These are phyloP conservation scores for Tulasnella sp. DNA, from an alignment of 768 basidiomycete genomes.

Conservation along the genomic window DNA sequence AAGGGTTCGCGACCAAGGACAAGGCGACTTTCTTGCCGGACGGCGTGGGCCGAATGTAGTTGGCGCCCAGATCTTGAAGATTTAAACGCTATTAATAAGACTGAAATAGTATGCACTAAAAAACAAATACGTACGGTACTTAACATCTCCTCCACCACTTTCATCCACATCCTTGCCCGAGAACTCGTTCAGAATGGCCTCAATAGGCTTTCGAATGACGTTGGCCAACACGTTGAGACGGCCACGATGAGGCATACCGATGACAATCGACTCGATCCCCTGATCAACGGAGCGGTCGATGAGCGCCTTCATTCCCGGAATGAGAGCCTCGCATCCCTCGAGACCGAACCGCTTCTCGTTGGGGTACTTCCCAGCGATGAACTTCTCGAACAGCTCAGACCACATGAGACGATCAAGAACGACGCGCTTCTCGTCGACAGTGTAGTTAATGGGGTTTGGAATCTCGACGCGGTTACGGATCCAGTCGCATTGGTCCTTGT, in stretches of 20 bases:
- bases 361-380: constrained; percentile 96
- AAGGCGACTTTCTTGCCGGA: constrained; percentile 96
- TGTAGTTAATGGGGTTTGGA: constrained; percentile 96
- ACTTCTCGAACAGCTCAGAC: constrained; percentile 99
- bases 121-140: constrained; percentile 46
- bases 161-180: constrained; percentile 60
- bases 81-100: background rate
- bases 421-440: constrained; percentile 97
- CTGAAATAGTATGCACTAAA: background rate
- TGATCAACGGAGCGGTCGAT: constrained; percentile 96
- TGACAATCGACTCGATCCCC: constrained; percentile 91
- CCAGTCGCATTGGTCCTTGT: constrained; percentile 99
- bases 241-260: constrained; percentile 99
- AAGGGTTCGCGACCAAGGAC: constrained; percentile 96
- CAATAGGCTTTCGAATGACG: constrained; percentile 96
- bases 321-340: constrained; percentile 93
- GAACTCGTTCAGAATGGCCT: constrained; percentile 97
- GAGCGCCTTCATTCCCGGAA: constrained; percentile 99
- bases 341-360: constrained; percentile 99
- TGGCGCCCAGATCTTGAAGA: constrained; percentile 86
- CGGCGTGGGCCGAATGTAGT: constrained; percentile 96
- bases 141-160: constrained; percentile 91
- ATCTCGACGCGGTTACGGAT: constrained; percentile 92
- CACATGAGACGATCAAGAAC: constrained; percentile 98
- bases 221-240: constrained; percentile 96